A percentile compares a stretch with the other conserved stretches of the same genome.
Conservation (phyloP, 371 early-diverging fungal genomes). For the Funneliformis caledonium region DNA sequence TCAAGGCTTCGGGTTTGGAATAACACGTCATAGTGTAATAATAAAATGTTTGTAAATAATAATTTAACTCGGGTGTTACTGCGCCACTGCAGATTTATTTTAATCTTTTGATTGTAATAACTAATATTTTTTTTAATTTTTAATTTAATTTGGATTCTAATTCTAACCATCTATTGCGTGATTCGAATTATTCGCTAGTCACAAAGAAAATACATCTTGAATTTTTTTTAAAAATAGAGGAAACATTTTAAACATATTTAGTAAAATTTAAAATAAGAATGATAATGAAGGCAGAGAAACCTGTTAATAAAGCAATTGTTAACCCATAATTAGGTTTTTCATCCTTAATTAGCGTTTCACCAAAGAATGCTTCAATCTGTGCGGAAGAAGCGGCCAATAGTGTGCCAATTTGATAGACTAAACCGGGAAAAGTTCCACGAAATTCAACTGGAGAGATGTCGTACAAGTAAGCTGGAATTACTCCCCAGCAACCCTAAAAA, state of each 20-base stretch:
- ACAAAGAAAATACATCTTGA: too few species aligned
- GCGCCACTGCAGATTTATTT: too few species aligned
- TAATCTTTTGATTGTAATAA: too few species aligned
- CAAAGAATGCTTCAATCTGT: constrained; percentile 71
- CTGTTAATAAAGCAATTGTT: constrained; percentile 69
- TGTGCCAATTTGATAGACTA: constrained; percentile 74
- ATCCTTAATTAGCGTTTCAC: constrained; percentile 53
- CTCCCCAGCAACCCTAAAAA: constrained; percentile 64
- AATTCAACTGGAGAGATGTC: constrained; percentile 70
- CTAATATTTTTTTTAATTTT: too few species aligned
- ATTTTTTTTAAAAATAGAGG: too few species aligned
- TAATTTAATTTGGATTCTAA: too few species aligned
- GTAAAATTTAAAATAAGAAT: constrained; percentile 49
- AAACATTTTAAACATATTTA: constrained; percentile 42
- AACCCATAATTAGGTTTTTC: constrained; percentile 67
- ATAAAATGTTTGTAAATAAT: too few species aligned
- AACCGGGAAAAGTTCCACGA: constrained; percentile 71
- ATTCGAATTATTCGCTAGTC: too few species aligned
- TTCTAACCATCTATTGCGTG: too few species aligned
- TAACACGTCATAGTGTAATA: too few species aligned
- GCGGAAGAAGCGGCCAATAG: constrained; percentile 68
- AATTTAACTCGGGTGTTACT: too few species aligned
- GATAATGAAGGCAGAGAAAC: constrained; percentile 53
- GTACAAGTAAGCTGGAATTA: constrained; percentile 69
- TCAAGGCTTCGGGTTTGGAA: background rate